Conservation (phyloP, 2,329 filamentous ascomycete species). For the Fusarium sulawesiense region DNA sequence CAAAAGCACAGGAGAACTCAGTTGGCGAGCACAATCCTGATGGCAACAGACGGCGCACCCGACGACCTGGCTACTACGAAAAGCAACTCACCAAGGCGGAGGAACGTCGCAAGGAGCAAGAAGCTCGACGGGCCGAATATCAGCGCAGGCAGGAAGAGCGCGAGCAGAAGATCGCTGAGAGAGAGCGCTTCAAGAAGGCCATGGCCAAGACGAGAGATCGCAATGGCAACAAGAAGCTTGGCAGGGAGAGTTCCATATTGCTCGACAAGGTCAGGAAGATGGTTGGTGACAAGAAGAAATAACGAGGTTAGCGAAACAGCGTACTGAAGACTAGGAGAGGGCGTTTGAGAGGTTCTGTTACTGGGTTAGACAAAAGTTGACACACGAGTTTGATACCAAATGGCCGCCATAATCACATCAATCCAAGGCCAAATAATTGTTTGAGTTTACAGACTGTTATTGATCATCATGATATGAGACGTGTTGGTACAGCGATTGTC, state of each 20-base stretch:
- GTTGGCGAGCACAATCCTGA: slow-evolving; percentile 41
- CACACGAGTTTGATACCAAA: slow-evolving; percentile 24
- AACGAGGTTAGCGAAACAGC: neutral
- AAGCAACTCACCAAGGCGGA: slow-evolving; percentile 68
- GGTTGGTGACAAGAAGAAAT: slow-evolving; percentile 59
- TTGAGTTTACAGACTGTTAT: neutral
- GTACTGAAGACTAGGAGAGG: slow-evolving; percentile 3
- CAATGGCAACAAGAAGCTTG: slow-evolving; percentile 81
- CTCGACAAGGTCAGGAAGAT: slow-evolving; percentile 82
- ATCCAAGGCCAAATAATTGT: neutral
- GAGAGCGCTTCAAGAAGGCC: slow-evolving; percentile 72
- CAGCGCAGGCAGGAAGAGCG: slow-evolving; percentile 69
- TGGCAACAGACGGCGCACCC: slow-evolving; percentile 51
- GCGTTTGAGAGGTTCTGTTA: slow-evolving; percentile 30
- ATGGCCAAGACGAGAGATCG: slow-evolving; percentile 80
- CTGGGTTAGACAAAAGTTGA: slow-evolving; percentile 36
- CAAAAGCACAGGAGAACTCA: slow-evolving; percentile 50
- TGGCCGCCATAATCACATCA: slow-evolving; percentile 12
- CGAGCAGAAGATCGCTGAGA: slow-evolving; percentile 72
- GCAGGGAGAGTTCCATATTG: slow-evolving; percentile 81
- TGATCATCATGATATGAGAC: neutral
- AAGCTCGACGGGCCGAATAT: slow-evolving; percentile 56
- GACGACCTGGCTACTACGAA: slow-evolving; percentile 69
- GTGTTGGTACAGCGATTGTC: neutral
- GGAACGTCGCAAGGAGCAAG: slow-evolving; percentile 55